Percentiles rank a stretch among this genome's conserved stretches.
Conservation (phyloP, 768 basidiomycete species). For the Amanita fuliginea region DNA sequence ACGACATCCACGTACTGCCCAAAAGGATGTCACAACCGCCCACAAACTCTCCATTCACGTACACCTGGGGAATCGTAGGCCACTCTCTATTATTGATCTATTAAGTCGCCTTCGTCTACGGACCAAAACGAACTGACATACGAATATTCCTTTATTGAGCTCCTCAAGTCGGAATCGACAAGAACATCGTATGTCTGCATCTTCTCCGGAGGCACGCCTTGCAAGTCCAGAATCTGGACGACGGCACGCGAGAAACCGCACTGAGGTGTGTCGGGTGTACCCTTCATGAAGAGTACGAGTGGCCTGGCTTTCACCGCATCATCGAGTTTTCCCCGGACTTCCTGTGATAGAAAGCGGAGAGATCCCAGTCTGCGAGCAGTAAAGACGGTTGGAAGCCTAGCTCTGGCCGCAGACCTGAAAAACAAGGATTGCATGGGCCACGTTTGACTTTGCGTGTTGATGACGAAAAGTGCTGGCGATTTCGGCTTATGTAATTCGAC, state of each 20-base stretch:
- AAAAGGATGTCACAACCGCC: constrained; percentile 95
- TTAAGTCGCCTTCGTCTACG: no score
- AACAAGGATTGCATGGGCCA: neutral
- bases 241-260: constrained; percentile 97
- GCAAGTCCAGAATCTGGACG: constrained; percentile 79
- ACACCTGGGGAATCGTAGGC: constrained; percentile 96
- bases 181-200: constrained; percentile 87
- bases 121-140: constrained; percentile 32
- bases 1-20: constrained; percentile 50
- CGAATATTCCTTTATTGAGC: constrained; percentile 94
- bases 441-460: no score
- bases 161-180: constrained; percentile 73
- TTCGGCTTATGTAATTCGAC: no score
- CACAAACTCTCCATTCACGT: constrained; percentile 90
- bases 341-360: constrained; percentile 47
- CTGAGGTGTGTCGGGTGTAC: constrained; percentile 73
- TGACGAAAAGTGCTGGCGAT: neutral
- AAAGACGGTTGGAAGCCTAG: constrained; percentile 9
- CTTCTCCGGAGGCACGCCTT: constrained; percentile 72
- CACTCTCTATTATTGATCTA: constrained; percentile 66
- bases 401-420: neutral
- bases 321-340: constrained; percentile 54
- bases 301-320: constrained; percentile 65
- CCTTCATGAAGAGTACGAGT: constrained; percentile 98
- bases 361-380: constrained; percentile 16